phyloP scores from a whole-genome alignment of 331 rosid species.

The Dryas integrifolia region DNA sequence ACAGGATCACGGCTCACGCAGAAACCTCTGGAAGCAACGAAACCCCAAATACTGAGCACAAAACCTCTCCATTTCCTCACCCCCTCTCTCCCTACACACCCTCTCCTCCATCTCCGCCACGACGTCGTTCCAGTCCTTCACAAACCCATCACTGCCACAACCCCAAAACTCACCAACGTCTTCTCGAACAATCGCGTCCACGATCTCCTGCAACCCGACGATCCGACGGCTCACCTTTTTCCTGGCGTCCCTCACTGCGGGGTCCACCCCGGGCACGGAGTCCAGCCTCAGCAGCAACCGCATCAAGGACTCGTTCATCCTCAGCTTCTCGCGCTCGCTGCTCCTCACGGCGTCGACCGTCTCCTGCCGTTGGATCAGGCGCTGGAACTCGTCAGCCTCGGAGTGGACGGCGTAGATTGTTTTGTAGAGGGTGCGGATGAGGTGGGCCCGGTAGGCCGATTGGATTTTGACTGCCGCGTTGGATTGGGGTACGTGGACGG shows the following conservation, averaged over 20 bases:
- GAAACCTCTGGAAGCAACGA: constrained; percentile 87
- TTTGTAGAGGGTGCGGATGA: constrained; percentile 57
- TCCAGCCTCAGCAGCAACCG: constrained; percentile 65
- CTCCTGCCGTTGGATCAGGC: constrained; percentile 79
- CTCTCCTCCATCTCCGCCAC: constrained; percentile 76
- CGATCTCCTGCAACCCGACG: constrained; percentile 88
- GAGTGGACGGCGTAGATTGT: constrained; percentile 51
- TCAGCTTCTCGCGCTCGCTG: constrained; percentile 60
- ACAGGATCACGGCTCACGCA: constrained; percentile 56
- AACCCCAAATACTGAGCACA: constrained; percentile 69
- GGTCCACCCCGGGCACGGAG: constrained; percentile 79
- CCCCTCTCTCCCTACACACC: constrained; percentile 74
- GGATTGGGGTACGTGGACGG: constrained; percentile 34
- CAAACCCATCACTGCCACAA: constrained; percentile 48
- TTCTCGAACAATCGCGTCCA: constrained; percentile 57
- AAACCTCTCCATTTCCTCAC: constrained; percentile 72
- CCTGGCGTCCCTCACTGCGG: constrained; percentile 71
- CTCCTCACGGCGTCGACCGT: constrained; percentile 80
- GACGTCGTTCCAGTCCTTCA: constrained; percentile 17
- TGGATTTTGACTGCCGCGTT: constrained; percentile 65
- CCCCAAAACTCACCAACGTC: constrained; percentile 47
- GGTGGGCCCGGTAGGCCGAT: constrained; percentile 66
- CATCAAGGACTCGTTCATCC: constrained; percentile 84
- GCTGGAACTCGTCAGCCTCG: constrained; percentile 57
- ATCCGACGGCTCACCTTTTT: constrained; percentile 81